Percentiles rank a stretch among this genome's conserved stretches.
Conservation (phyloP, 2,329 filamentous ascomycete genomes). For the Beauveria scarabaeidicola region DNA sequence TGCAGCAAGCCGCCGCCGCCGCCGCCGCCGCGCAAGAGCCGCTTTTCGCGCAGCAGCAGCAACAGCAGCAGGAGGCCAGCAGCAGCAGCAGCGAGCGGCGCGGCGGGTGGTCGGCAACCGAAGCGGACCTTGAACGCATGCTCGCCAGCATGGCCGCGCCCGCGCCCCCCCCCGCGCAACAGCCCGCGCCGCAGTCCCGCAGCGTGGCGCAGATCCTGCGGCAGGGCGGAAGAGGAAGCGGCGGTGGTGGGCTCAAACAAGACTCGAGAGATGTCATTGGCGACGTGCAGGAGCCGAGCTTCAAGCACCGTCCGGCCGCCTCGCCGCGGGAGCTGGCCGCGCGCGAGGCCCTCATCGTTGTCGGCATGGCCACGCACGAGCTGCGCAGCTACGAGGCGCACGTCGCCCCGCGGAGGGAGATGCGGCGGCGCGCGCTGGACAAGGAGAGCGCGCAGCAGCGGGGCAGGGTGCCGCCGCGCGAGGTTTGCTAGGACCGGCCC, state of each 20-base stretch:
- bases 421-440: conserved; percentile 18
- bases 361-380: conserved; percentile 15
- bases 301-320: not conserved
- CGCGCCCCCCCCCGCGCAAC: not conserved
- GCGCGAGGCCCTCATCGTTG: conserved; percentile 16
- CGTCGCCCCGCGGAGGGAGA: conserved; percentile 8
- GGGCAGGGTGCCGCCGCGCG: not conserved
- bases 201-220: not conserved
- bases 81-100: not conserved
- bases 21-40: conserved; percentile 10
- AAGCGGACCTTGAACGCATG: conserved; percentile 18
- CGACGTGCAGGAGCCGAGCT: conserved; percentile 17
- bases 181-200: not conserved
- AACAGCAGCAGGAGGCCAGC: not conserved
- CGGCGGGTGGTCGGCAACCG: not conserved
- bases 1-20: conserved; percentile 12
- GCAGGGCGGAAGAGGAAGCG: not conserved
- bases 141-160: conserved; percentile 23
- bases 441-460: not conserved
- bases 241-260: not conserved
- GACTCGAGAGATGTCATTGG: conserved; percentile 10
- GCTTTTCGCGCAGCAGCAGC: not conserved
- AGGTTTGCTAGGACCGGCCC: not conserved
- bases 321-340: conserved; percentile 18
- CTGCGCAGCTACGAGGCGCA: conserved; percentile 20